Conservation (phyloP, 1,139 yeast species). For the Debaryomyces sp. region DNA sequence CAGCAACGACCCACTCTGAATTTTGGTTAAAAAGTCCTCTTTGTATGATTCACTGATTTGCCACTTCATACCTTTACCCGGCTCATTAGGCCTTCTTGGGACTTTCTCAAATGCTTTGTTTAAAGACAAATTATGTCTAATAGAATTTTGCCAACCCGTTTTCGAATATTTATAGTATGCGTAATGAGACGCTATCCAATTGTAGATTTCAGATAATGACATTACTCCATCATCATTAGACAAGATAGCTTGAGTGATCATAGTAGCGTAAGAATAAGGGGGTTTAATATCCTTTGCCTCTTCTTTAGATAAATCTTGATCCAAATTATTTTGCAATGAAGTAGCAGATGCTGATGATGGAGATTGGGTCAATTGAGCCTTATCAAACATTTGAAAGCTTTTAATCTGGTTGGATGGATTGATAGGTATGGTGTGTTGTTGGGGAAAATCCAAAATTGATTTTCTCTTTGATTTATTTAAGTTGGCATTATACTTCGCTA, state of each 20-base stretch:
- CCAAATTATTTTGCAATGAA: conserved; percentile 49
- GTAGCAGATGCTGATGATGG: conserved; percentile 46
- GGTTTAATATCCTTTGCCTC: conserved; percentile 94
- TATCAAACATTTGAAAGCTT: conserved; percentile 59
- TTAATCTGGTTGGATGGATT: conserved; percentile 27
- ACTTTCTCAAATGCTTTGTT: conserved; percentile 83
- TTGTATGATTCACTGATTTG: conserved; percentile 85
- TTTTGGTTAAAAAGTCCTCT: conserved; percentile 79
- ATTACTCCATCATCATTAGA: conserved; percentile 86
- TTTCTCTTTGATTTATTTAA: conserved; percentile 21
- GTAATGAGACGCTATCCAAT: conserved; percentile 84
- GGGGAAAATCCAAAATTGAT: conserved; percentile 17
- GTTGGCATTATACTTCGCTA: conserved; percentile 34
- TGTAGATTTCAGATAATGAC: conserved; percentile 88
- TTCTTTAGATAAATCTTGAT: conserved; percentile 80
- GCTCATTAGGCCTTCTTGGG: conserved; percentile 92
- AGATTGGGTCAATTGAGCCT: conserved; percentile 39
- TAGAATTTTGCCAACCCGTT: conserved; percentile 80
- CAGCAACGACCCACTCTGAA: conserved; percentile 71
- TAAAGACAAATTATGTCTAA: conserved; percentile 60
- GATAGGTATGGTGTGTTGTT: conserved; percentile 20
- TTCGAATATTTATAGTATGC: conserved; percentile 90
- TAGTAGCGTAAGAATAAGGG: conserved; percentile 95
- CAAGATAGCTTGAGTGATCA: conserved; percentile 96
- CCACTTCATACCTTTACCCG: conserved; percentile 99